Evolutionary conservation across 257 asterid genomes (phyloP).

Genomic region (Marsdenia floribunda): DNA sequence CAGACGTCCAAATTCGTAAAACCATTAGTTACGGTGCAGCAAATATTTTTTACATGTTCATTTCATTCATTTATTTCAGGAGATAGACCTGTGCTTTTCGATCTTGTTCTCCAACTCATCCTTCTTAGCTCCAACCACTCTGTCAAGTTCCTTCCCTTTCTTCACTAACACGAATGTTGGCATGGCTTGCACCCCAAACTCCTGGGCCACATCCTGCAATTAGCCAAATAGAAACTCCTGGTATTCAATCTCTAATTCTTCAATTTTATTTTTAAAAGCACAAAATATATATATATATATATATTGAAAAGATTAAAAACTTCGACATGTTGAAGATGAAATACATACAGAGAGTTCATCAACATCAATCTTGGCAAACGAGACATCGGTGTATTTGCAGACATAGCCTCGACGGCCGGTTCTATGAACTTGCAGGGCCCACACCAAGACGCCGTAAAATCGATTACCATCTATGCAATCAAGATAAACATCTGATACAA

Average conservation of each 20-base stretch:
- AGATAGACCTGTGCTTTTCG: too few relatives aligned
- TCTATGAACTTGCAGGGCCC: constrained; percentile 90
- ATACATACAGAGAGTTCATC: constrained; percentile 67
- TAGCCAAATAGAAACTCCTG: background rate
- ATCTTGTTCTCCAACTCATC: constrained; percentile 77
- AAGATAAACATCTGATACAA: constrained; percentile 20
- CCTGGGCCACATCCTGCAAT: constrained; percentile 56
- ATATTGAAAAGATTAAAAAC: background rate
- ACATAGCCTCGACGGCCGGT: constrained; percentile 49
- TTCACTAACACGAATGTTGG: constrained; percentile 79
- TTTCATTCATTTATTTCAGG: too few relatives aligned
- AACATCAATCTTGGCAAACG: constrained; percentile 77
- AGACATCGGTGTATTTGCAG: constrained; percentile 63
- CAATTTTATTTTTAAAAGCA: background rate
- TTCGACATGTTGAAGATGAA: too few relatives aligned
- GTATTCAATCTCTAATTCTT: constrained; percentile 4
- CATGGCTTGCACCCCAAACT: constrained; percentile 73
- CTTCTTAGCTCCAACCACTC: constrained; percentile 63
- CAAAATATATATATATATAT: background rate
- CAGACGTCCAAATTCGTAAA: background rate
- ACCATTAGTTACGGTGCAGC: background rate
- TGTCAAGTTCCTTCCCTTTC: constrained; percentile 75
- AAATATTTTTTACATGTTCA: too few relatives aligned
- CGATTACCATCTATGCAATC: constrained; percentile 66
- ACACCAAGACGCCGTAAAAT: constrained; percentile 87